Evolutionary conservation across 2,329 filamentous ascomycete genomes (phyloP).

Genomic region (Penicillium sp.): DNA sequence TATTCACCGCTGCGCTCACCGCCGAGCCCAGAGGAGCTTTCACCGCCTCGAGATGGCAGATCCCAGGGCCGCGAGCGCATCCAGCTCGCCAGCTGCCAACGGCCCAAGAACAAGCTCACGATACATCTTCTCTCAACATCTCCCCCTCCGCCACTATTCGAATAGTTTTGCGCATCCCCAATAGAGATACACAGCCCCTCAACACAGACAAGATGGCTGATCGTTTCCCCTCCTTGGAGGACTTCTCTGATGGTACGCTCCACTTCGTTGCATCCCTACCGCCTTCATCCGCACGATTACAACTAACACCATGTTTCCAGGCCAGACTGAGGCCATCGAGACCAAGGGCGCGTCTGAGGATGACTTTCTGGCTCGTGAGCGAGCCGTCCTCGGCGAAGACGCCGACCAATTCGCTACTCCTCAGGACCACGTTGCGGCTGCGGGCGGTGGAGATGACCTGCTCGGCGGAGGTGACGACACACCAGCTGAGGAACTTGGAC

Average conservation of each 20-base stretch:
- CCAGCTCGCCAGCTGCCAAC: slow-evolving; percentile 23
- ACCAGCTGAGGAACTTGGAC: slow-evolving; percentile 51
- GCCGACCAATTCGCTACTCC: slow-evolving; percentile 84
- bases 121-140: background rate
- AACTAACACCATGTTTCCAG: slow-evolving; percentile 31
- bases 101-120: slow-evolving; percentile 1
- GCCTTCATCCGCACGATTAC: slow-evolving; percentile 22
- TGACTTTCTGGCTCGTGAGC: slow-evolving; percentile 90
- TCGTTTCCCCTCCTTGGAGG: slow-evolving; percentile 76
- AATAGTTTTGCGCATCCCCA: slow-evolving; percentile 1
- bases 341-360: slow-evolving; percentile 54
- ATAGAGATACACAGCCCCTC: slow-evolving; percentile 8
- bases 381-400: slow-evolving; percentile 86
- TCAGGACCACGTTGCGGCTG: slow-evolving; percentile 63
- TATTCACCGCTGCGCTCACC: background rate
- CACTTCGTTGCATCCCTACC: slow-evolving; percentile 20
- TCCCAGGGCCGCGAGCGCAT: slow-evolving; percentile 15
- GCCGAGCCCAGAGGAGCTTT: background rate
- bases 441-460: slow-evolving; percentile 69
- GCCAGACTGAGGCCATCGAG: slow-evolving; percentile 37
- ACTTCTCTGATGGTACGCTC: slow-evolving; percentile 64
- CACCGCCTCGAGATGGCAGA: slow-evolving; percentile 16
- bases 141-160: background rate
- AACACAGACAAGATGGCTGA: slow-evolving; percentile 63
- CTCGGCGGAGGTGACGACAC: slow-evolving; percentile 55